Evolutionary conservation across 768 basidiomycete species (phyloP), one percentile per base, ranked within the genome.

Genomic region (Mycena olivaceomarginata): DNA sequence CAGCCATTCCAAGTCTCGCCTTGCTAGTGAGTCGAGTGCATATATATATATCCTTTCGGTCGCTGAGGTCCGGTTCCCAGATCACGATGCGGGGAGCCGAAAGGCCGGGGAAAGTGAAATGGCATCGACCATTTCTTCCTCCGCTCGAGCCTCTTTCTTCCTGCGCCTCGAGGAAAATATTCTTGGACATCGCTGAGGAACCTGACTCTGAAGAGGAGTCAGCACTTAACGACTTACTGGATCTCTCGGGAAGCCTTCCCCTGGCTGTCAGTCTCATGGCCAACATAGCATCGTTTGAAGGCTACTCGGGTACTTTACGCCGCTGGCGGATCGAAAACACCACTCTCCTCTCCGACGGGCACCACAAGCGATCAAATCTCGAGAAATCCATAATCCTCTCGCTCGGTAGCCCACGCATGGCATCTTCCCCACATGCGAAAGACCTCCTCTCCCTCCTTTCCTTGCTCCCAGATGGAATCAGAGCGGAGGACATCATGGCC

Each of bases 351-450:
- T 59, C 57, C 3, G 57, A 59, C 5, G 57, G 57, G 2, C 57
- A 59, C 13, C 25, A 59, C 15, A 59, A 59, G 15, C 10, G 31
- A 13, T 59, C 57, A 11, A 59, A 59, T 20, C 57, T 59, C 57
- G 57, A 59, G 57, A 59, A 37, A 59, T 59, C 57, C 25, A 59
- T 59, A 22, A 59, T 12, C 31, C 57, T 59, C 15, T 59, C 57
- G 1, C 25, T 59, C 12, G 31, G 31, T 4, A 59, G 57, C 31
- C 31, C 25, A 59, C 57, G 57, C 9, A 11, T 59, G 25, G 8
- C 57, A 4, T 59, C 57, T 3, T 59, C 25, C 31, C 57, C 57
- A 11, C 57, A 59, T 31, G 53, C 22, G 7, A 56, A 56, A 22
- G 13, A 56, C 7, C n/a, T 56, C 53, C 53, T 56, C n/a, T 7